Base-by-base conservation (phyloP, 192 early-diverging fungal genomes). In the Backusella macrospora region DNA sequence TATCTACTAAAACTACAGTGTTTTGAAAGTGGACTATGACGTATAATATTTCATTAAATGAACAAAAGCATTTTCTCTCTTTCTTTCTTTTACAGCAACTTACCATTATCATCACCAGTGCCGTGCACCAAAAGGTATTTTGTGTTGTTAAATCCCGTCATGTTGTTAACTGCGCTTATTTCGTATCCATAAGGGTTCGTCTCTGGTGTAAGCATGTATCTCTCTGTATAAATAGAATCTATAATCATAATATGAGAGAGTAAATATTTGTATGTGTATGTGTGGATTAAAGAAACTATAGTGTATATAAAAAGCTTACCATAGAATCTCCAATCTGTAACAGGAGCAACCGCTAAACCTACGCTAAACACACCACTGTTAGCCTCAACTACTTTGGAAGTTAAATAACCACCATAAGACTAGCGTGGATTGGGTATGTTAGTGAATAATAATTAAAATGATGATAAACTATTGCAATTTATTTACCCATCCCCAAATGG, bases 321-420 rank as follows among this genome's bases (percentile, higher is more conserved):
- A 73, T 80, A 90, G 46, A 87, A 87, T 64, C 83, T 82, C 96
- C 96, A 99, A 80, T 94, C 92, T 4, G 96, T 97, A 10, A 99
- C 97, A 4, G 97, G 97, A 9, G 97, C 97, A 4, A 99, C 97
- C 2, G 97, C 87, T 87, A 99, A 94, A 14, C 90, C 96, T 3
- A 91, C 84, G 42, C 81, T 84, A 83, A 98, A 96, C 1, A 96
- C 80, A 10, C 93, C 93, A 12, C 88, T 87, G 75, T 97, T 83
- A 9, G 88, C 86, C 79, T 99, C 97, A 45, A 98, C 84, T 5
- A 91, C 84, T 74, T 97, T 97, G 64, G 90, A 68, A 0, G 95
- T 90, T 78, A 92, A 80, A 78, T 90, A 98, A 15, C 96, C 97
- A 64, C 97, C 97, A 78, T 93, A 99, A 0, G 92, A 95, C 93